These are phyloP conservation scores for Berberis thunbergii DNA, from an alignment of 164 flowering plant genomes.

Conservation along the genomic window DNA sequence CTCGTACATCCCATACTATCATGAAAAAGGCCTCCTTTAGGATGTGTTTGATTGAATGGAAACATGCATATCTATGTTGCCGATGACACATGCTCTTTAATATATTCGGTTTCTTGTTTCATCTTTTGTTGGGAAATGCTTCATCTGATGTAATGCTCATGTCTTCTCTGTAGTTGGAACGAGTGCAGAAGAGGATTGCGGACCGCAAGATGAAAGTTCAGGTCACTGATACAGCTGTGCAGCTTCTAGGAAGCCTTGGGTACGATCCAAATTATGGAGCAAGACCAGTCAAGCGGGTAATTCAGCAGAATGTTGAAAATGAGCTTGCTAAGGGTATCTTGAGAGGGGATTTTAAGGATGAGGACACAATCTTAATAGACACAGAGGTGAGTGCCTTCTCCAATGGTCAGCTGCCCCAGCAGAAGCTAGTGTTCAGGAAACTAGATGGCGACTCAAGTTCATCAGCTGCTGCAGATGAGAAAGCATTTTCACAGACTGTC, in stretches of 20 bases:
- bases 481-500: constrained; percentile 29
- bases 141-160: neutral
- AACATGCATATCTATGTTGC: too few relatives aligned
- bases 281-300: constrained; percentile 89
- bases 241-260: constrained; percentile 79
- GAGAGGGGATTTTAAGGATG: constrained; percentile 90
- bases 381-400: constrained; percentile 77
- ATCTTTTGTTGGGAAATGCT: too few relatives aligned
- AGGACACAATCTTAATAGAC: constrained; percentile 64
- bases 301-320: constrained; percentile 85
- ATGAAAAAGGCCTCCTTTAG: too few relatives aligned
- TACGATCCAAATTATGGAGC: constrained; percentile 98
- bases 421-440: constrained; percentile 62
- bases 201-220: constrained; percentile 70
- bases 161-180: constrained; percentile 52
- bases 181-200: constrained; percentile 71
- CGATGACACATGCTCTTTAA: neutral
- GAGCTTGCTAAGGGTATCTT: constrained; percentile 93
- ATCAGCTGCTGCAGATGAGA: constrained; percentile 22
- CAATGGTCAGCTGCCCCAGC: constrained; percentile 85
- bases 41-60: too few relatives aligned
- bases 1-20: too few relatives aligned
- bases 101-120: neutral
- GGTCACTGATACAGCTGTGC: constrained; percentile 69
- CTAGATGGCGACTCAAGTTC: constrained; percentile 24